These are phyloP conservation scores for Pseudocercospora pini-densiflorae DNA, from an alignment of 2,329 filamentous ascomycete species.

Conservation along the genomic window DNA sequence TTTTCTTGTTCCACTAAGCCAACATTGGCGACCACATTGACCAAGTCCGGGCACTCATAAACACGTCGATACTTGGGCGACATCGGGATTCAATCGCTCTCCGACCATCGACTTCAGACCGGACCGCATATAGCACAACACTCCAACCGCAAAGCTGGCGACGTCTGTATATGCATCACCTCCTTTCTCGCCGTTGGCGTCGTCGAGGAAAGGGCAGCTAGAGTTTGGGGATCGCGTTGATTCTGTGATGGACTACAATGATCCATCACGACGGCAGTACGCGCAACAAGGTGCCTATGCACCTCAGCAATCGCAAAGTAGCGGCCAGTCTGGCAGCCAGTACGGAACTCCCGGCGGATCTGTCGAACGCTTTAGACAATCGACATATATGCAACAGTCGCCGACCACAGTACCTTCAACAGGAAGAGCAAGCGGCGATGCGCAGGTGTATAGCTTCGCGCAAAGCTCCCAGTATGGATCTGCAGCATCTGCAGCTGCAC, in stretches of 20 bases:
- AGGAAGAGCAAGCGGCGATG: constrained; percentile 43
- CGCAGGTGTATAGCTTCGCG: constrained; percentile 56
- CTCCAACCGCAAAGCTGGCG: constrained; percentile 35
- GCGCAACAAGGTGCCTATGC: constrained; percentile 36
- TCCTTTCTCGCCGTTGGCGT: constrained; percentile 38
- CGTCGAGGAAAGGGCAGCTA: constrained; percentile 32
- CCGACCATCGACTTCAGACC: background rate
- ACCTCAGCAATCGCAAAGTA: constrained; percentile 33
- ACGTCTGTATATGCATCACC: constrained; percentile 38
- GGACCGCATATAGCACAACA: constrained; percentile 10
- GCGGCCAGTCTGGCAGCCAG: constrained; percentile 44
- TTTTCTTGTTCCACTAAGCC: constrained; percentile 20
- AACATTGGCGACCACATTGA: constrained; percentile 18
- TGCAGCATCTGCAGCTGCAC: constrained; percentile 58
- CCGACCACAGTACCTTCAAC: constrained; percentile 48
- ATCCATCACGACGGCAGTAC: constrained; percentile 41
- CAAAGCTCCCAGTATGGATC: constrained; percentile 60
- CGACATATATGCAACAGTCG: constrained; percentile 48
- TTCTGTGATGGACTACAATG: constrained; percentile 43
- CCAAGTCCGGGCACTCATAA: constrained; percentile 12
- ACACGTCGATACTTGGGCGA: constrained; percentile 13
- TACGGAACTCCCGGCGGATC: constrained; percentile 51
- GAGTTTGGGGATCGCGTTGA: constrained; percentile 26
- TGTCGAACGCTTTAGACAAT: constrained; percentile 55
- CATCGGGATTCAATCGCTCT: background rate